phyloP scores from a whole-genome alignment of 2,329 filamentous ascomycete species.

The Diaporthe nobilis region DNA sequence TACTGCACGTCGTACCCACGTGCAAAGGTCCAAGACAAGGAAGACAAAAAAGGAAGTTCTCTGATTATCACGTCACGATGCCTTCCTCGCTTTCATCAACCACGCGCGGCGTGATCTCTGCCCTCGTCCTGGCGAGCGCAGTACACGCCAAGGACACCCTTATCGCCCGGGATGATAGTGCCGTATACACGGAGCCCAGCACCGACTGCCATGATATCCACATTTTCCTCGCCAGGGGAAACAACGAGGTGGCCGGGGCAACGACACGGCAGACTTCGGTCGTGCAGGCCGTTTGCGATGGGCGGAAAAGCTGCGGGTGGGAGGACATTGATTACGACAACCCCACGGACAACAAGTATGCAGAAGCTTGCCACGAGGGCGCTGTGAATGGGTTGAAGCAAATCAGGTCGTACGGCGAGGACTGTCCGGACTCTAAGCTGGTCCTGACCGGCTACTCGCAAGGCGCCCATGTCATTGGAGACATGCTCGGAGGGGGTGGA shows the following conservation, averaged over 20 bases:
- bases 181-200: constrained; percentile 16
- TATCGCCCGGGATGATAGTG: not conserved
- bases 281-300: constrained; percentile 21
- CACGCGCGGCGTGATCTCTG: constrained; percentile 10
- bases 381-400: constrained; percentile 22
- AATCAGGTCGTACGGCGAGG: constrained; percentile 23
- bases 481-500: constrained; percentile 28
- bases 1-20: constrained; percentile 29
- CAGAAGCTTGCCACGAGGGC: constrained; percentile 18
- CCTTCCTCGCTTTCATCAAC: constrained; percentile 21
- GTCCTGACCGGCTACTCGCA: constrained; percentile 31
- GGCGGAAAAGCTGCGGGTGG: constrained; percentile 28
- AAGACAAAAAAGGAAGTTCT: not conserved
- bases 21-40: not conserved
- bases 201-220: constrained; percentile 29
- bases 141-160: not conserved
- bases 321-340: constrained; percentile 29
- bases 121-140: constrained; percentile 13
- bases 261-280: not conserved
- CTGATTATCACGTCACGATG: constrained; percentile 5
- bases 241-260: constrained; percentile 27
- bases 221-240: constrained; percentile 30
- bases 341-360: constrained; percentile 18
- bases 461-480: constrained; percentile 28
- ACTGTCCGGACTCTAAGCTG: constrained; percentile 27